phyloP scores from a whole-genome alignment of 306 rosid species.

The Dryas drummondii region DNA sequence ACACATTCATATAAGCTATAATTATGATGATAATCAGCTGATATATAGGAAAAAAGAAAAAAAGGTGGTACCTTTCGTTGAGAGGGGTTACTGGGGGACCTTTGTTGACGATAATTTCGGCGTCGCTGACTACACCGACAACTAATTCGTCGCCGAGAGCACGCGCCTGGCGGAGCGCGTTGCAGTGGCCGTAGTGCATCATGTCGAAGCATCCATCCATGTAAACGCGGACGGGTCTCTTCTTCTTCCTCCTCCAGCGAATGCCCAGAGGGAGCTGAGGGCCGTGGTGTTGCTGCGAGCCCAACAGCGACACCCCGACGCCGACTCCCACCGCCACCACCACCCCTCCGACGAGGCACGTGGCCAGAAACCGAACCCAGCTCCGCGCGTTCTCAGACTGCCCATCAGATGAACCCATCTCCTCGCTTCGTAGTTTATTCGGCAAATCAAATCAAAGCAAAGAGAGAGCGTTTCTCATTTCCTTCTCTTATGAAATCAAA shows the following conservation, averaged over 20 bases:
- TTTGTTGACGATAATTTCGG: constrained; percentile 53
- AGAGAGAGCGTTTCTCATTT: neutral
- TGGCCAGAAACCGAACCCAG: constrained; percentile 55
- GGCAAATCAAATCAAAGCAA: neutral
- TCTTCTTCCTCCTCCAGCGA: constrained; percentile 45
- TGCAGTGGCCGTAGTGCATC: constrained; percentile 76
- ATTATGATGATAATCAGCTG: neutral
- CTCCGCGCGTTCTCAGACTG: constrained; percentile 25
- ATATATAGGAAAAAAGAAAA: neutral
- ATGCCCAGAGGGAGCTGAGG: constrained; percentile 34
- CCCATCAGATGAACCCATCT: constrained; percentile 48
- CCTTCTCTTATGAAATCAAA: neutral
- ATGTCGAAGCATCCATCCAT: constrained; percentile 69
- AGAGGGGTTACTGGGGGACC: constrained; percentile 66
- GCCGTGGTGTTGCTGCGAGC: constrained; percentile 18
- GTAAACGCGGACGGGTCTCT: constrained; percentile 57
- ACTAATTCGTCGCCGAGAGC: constrained; percentile 60
- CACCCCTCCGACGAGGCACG: constrained; percentile 62
- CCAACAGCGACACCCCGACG: constrained; percentile 49
- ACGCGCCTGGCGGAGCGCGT: constrained; percentile 68
- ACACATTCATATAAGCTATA: neutral
- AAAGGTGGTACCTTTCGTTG: constrained; percentile 41
- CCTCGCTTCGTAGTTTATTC: neutral
- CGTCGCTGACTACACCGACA: constrained; percentile 62
- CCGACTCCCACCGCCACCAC: constrained; percentile 35